Percentiles rank a stretch among this genome's conserved stretches.
phyloP scores from a whole-genome alignment of 768 basidiomycete genomes.

The Boletus insuetus region DNA sequence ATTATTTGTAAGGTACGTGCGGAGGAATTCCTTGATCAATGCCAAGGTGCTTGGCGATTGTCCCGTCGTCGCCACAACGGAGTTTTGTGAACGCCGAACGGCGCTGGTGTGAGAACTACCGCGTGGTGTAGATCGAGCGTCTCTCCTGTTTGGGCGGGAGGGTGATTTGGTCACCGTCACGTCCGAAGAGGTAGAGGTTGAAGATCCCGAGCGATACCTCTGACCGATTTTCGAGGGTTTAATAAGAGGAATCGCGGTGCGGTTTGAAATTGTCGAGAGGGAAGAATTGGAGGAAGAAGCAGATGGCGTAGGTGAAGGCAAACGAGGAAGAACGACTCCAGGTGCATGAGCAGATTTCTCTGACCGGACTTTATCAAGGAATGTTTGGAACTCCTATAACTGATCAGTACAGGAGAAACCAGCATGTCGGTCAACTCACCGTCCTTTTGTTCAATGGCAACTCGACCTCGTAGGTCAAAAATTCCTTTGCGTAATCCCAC shows the following conservation, averaged over 20 bases:
- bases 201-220: constrained; percentile 17
- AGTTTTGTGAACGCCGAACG: constrained; percentile 10
- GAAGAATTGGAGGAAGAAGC: constrained; percentile 62
- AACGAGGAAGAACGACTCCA: constrained; percentile 26
- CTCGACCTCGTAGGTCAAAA: constrained; percentile 71
- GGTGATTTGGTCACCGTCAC: constrained; percentile 24
- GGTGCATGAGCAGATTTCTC: constrained; percentile 19
- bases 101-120: constrained; percentile 13
- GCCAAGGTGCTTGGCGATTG: constrained; percentile 32
- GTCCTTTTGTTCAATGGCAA: constrained; percentile 47
- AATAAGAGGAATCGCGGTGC: constrained; percentile 57
- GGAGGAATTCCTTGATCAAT: constrained; percentile 47
- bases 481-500: constrained; percentile 80
- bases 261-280: constrained; percentile 68
- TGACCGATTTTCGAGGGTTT: constrained; percentile 13
- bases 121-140: constrained; percentile 7
- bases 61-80: constrained; percentile 13
- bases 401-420: constrained; percentile 3
- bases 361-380: constrained; percentile 31
- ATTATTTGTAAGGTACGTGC: constrained; percentile 46
- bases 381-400: constrained; percentile 33
- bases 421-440: constrained; percentile 37
- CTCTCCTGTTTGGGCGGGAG: constrained; percentile 4
- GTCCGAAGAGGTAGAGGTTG: constrained; percentile 24
- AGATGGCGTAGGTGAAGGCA: constrained; percentile 51